These are phyloP conservation scores for Mortierella sp. DNA, from an alignment of 371 early-diverging fungal species.

Conservation along the genomic window DNA sequence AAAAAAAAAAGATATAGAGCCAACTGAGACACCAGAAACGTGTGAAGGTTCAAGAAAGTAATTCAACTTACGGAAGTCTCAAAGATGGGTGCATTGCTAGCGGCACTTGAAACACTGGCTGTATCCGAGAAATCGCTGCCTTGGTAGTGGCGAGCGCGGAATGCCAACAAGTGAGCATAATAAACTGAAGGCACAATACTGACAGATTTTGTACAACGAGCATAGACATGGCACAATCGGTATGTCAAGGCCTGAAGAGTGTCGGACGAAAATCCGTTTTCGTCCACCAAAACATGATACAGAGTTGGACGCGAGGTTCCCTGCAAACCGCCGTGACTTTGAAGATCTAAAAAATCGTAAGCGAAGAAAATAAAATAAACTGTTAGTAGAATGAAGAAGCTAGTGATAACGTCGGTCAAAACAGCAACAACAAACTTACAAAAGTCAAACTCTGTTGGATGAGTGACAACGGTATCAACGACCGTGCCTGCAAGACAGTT, in stretches of 20 bases:
- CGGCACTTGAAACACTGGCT: constrained; percentile 21
- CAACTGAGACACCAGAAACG: too few relatives aligned
- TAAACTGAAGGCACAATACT: constrained; percentile 89
- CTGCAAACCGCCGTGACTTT: constrained; percentile 88
- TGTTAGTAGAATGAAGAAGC: background rate
- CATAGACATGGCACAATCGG: constrained; percentile 81
- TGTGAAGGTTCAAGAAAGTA: background rate
- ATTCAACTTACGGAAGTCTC: constrained; percentile 20
- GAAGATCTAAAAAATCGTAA: constrained; percentile 49
- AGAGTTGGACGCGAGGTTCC: constrained; percentile 94
- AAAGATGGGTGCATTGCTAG: constrained; percentile 11
- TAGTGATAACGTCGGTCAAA: too few relatives aligned
- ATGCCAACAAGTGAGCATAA: constrained; percentile 92
- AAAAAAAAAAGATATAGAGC: background rate
- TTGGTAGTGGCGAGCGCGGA: constrained; percentile 66
- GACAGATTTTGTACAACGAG: constrained; percentile 85
- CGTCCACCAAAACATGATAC: constrained; percentile 91
- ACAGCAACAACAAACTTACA: constrained; percentile 27
- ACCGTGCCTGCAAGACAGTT: constrained; percentile 74
- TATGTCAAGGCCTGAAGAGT: constrained; percentile 87
- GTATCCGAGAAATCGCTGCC: constrained; percentile 34
- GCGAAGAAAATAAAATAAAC: background rate
- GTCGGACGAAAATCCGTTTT: constrained; percentile 85
- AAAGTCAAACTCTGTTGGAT: constrained; percentile 65
- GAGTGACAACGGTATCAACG: constrained; percentile 65